phyloP scores from a whole-genome alignment of 176 grass and related monocot species.

The Avena sativa region DNA sequence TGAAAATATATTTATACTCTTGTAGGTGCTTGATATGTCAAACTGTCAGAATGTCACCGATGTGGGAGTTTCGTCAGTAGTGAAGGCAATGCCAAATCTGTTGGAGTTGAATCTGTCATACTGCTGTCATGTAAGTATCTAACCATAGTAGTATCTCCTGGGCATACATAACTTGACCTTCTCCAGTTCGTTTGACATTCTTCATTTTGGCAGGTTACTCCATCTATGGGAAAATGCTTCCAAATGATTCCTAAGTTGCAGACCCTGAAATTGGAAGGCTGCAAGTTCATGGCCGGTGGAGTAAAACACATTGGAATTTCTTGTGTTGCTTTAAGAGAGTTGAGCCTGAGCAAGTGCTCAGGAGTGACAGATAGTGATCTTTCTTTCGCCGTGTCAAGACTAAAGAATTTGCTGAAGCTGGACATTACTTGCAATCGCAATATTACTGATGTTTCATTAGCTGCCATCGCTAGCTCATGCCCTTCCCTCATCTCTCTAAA shows the following conservation, averaged over 20 bases:
- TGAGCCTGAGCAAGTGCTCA: slow-evolving; percentile 83
- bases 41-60: slow-evolving; percentile 66
- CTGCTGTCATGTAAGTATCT: slow-evolving; percentile 65
- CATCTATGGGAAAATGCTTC: slow-evolving; percentile 51
- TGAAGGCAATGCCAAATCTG: slow-evolving; percentile 53
- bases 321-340: slow-evolving; percentile 65
- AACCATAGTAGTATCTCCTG: slow-evolving; percentile 2
- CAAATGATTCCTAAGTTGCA: slow-evolving; percentile 52
- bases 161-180: background rate
- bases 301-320: slow-evolving; percentile 64
- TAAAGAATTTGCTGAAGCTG: slow-evolving; percentile 76
- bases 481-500: slow-evolving; percentile 74
- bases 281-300: slow-evolving; percentile 60
- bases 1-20: slow-evolving; percentile 23
- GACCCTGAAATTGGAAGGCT: slow-evolving; percentile 77
- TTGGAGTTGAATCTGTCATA: slow-evolving; percentile 69
- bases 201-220: slow-evolving; percentile 60
- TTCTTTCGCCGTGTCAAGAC: slow-evolving; percentile 58
- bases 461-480: slow-evolving; percentile 71
- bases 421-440: slow-evolving; percentile 78
- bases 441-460: slow-evolving; percentile 77
- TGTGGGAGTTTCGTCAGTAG: slow-evolving; percentile 56
- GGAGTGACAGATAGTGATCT: slow-evolving; percentile 77
- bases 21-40: slow-evolving; percentile 84
- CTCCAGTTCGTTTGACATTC: slow-evolving; percentile 7